These are phyloP conservation scores for Physocladia obscura DNA, from an alignment of 192 early-diverging fungal species.

Conservation along the genomic window DNA sequence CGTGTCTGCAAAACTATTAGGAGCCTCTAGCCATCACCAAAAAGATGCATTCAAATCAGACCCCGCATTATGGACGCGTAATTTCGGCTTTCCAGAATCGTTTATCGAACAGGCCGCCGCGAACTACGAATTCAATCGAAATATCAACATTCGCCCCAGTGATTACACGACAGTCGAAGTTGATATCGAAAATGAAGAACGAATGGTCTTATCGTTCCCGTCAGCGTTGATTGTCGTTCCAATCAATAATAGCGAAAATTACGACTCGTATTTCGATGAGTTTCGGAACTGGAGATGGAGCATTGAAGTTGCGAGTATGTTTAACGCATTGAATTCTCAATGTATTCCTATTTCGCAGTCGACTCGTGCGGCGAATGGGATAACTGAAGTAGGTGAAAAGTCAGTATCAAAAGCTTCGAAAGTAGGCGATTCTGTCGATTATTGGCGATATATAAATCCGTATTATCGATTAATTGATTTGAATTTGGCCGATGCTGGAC, in stretches of 20 bases:
- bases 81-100: neutral
- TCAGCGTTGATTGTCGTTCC: neutral
- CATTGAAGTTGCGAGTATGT: neutral
- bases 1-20: neutral
- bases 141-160: neutral
- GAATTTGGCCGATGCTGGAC: constrained; percentile 1
- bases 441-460: constrained; percentile 18
- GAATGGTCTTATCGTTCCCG: neutral
- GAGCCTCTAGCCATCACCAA: neutral
- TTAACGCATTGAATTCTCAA: neutral
- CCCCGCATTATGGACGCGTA: neutral
- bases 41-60: neutral
- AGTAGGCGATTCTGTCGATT: neutral
- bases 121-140: too few species aligned
- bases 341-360: too few species aligned
- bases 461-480: constrained; percentile 3
- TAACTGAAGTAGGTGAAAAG: neutral
- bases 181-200: neutral
- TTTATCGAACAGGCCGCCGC: too few species aligned
- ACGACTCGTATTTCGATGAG: neutral
- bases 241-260: neutral
- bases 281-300: constrained; percentile 5
- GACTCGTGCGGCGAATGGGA: neutral
- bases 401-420: neutral
- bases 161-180: constrained; percentile 10